A percentile compares a stretch with the other conserved stretches of the same genome.
These are phyloP conservation scores for Phlyctochytrium arcticum DNA, from an alignment of 192 early-diverging fungal species.

Conservation along the genomic window DNA sequence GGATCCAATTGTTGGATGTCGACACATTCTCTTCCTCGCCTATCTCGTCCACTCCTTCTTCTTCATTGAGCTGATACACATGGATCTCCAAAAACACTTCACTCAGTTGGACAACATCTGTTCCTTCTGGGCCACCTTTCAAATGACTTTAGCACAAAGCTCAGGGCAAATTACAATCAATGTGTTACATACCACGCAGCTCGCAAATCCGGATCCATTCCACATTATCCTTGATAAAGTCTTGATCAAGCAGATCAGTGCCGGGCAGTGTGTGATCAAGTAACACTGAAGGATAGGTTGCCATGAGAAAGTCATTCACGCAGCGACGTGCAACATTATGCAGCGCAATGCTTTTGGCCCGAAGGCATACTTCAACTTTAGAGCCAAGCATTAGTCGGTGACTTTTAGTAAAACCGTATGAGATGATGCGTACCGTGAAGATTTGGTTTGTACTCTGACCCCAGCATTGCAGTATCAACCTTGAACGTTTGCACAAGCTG, in stretches of 20 bases:
- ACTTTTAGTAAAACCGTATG: neutral
- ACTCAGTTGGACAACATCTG: neutral
- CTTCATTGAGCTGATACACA: conserved; percentile 24
- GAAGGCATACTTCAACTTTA: conserved; percentile 27
- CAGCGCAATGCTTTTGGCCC: conserved; percentile 1
- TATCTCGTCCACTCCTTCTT: conserved; percentile 47
- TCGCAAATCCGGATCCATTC: conserved; percentile 23
- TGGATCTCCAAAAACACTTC: conserved; percentile 5
- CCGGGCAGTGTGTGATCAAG: neutral
- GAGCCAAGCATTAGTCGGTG: neutral
- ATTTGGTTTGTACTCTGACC: neutral
- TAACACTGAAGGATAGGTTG: neutral
- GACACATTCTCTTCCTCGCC: conserved; percentile 32
- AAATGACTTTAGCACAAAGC: neutral
- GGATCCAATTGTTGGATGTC: conserved; percentile 44
- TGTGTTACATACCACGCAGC: conserved; percentile 2
- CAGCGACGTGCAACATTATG: conserved; percentile 12
- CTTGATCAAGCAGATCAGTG: conserved; percentile 10
- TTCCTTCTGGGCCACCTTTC: neutral
- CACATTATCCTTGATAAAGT: conserved; percentile 10
- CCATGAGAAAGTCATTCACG: conserved; percentile 14
- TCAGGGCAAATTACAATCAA: no score
- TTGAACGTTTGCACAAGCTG: no score
- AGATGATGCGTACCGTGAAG: neutral
- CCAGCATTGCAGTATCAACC: no score